phyloP scores from a whole-genome alignment of 768 basidiomycete species.

The Calocybe indica region DNA sequence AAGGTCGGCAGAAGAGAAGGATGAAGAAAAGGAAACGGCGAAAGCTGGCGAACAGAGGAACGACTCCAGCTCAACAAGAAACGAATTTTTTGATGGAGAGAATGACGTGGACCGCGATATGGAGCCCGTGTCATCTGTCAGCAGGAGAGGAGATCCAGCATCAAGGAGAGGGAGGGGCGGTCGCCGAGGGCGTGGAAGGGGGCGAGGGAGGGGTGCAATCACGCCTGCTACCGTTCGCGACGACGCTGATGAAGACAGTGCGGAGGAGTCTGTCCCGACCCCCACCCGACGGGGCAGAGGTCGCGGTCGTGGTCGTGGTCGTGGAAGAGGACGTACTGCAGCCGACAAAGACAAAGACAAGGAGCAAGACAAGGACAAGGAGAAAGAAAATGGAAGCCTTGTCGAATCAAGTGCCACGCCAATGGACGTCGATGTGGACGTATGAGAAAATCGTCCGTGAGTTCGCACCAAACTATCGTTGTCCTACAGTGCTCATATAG shows the following conservation, averaged over 20 bases:
- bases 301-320: constrained; percentile 22
- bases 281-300: constrained; percentile 26
- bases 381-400: too few species aligned
- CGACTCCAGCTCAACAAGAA: constrained; percentile 48
- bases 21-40: constrained; percentile 55
- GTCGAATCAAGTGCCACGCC: too few species aligned
- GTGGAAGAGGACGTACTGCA: constrained; percentile 25
- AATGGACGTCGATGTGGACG: too few species aligned
- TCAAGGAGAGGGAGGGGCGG: constrained; percentile 23
- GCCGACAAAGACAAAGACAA: constrained; percentile 22
- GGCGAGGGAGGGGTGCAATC: constrained; percentile 28
- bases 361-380: too few species aligned
- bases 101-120: constrained; percentile 43
- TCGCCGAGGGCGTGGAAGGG: constrained; percentile 29
- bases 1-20: constrained; percentile 19
- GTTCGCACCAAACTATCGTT: too few species aligned
- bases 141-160: not conserved
- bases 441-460: too few species aligned
- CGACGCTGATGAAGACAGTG: constrained; percentile 32
- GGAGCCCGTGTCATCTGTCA: not conserved
- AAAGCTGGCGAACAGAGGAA: constrained; percentile 48
- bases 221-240: constrained; percentile 13
- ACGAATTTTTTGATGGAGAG: constrained; percentile 73
- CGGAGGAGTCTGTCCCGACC: constrained; percentile 25
- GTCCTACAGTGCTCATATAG: too few species aligned